Conservation (phyloP, 768 basidiomycete species). For the Leccinum uliginosum region DNA sequence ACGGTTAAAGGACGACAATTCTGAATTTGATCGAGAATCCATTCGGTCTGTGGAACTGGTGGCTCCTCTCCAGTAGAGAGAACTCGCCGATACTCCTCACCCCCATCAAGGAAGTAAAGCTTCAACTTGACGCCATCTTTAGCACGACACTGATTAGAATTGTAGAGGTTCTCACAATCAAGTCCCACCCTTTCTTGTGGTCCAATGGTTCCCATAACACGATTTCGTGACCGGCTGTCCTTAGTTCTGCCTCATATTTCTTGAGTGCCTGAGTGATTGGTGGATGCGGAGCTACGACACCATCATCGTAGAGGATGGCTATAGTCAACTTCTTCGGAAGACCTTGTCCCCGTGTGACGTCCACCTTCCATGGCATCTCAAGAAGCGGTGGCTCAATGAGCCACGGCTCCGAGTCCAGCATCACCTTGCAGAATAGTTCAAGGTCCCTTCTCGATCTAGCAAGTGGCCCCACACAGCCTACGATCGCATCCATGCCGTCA, state of each 20-base stretch:
- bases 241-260: constrained; percentile 35
- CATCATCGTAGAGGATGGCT: constrained; percentile 49
- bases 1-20: constrained; percentile 35
- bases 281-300: constrained; percentile 46
- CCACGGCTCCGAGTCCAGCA: constrained; percentile 47
- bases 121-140: constrained; percentile 30
- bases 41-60: constrained; percentile 39
- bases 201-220: constrained; percentile 44
- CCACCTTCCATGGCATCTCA: constrained; percentile 46
- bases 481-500: constrained; percentile 50
- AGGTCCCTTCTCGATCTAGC: constrained; percentile 47
- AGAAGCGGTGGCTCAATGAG: constrained; percentile 41
- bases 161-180: constrained; percentile 34
- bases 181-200: constrained; percentile 42
- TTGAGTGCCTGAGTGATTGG: constrained; percentile 42
- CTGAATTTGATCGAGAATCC: constrained; percentile 41
- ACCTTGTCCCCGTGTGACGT: constrained; percentile 34
- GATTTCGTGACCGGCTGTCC: constrained; percentile 48
- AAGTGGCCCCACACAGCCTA: constrained; percentile 47
- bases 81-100: constrained; percentile 40
- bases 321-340: constrained; percentile 41
- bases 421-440: constrained; percentile 43
- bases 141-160: constrained; percentile 11
- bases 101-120: constrained; percentile 49
- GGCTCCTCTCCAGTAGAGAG: constrained; percentile 32